Conservation (phyloP, 441 rosid genomes). For the Flueggea neowawraea region DNA sequence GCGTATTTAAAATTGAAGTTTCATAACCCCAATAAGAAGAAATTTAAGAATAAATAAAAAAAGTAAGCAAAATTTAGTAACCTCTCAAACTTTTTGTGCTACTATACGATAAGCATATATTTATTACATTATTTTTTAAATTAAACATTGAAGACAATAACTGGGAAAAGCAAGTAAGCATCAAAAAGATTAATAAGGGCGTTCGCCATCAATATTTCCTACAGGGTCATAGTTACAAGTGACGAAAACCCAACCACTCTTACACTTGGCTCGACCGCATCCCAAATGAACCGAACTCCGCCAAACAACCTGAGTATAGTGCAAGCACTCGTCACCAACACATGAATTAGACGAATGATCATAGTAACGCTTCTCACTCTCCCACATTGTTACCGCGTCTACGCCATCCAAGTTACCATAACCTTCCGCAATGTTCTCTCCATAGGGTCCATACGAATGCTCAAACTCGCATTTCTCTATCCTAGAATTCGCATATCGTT, state of each 20-base stretch:
- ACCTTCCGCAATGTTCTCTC: constrained; percentile 47
- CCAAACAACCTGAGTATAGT: constrained; percentile 62
- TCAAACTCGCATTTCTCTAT: constrained; percentile 33
- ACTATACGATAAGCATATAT: too few relatives aligned
- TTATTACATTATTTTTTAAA: too few relatives aligned
- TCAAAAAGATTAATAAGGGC: constrained; percentile 2
- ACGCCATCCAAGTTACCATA: constrained; percentile 28
- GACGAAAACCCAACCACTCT: constrained; percentile 36
- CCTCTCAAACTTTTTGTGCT: too few relatives aligned
- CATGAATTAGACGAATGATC: constrained; percentile 35
- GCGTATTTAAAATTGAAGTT: too few relatives aligned
- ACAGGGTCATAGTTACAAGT: constrained; percentile 47
- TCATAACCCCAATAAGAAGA: too few relatives aligned
- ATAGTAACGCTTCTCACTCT: constrained; percentile 38
- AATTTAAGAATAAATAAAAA: too few relatives aligned
- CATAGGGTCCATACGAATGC: constrained; percentile 49
- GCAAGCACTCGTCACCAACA: constrained; percentile 35
- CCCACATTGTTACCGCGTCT: constrained; percentile 45
- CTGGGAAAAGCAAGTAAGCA: too few relatives aligned
- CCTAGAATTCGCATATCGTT: constrained; percentile 21
- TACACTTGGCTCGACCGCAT: constrained; percentile 43
- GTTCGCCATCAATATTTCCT: constrained; percentile 37
- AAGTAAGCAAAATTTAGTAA: too few relatives aligned
- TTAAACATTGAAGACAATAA: too few relatives aligned
- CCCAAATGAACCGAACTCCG: constrained; percentile 38